Percentiles rank a stretch among this genome's conserved stretches.
Conservation (phyloP, 2,329 filamentous ascomycete genomes). For the Drechslera avenae region DNA sequence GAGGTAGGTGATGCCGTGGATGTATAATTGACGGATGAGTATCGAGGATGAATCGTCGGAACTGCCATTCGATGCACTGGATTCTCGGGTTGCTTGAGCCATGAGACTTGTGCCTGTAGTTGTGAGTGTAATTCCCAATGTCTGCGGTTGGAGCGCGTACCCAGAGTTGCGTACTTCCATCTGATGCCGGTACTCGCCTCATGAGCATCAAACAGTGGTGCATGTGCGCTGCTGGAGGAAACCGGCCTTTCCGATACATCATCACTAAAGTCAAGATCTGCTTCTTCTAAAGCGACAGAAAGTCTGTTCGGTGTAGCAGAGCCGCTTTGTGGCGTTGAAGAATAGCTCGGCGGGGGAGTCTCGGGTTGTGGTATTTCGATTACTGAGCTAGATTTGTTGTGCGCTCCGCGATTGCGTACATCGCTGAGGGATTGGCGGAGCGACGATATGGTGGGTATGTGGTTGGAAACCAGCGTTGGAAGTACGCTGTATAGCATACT, state of each 20-base stretch:
- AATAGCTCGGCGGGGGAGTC: conserved; percentile 49
- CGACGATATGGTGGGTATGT: conserved; percentile 58
- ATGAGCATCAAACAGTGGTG: conserved; percentile 30
- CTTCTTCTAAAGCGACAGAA: conserved; percentile 24
- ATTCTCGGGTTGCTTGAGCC: conserved; percentile 54
- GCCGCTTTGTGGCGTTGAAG: conserved; percentile 33
- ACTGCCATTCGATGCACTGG: conserved; percentile 39
- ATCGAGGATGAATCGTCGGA: conserved; percentile 43
- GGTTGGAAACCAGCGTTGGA: conserved; percentile 58
- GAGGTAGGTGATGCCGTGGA: conserved; percentile 67
- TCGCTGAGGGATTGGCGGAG: conserved; percentile 48
- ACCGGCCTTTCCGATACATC: conserved; percentile 31
- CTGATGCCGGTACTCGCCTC: conserved; percentile 50
- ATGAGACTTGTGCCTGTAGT: conserved; percentile 54
- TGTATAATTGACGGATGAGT: conserved; percentile 66
- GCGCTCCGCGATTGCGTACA: conserved; percentile 25
- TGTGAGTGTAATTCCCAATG: conserved; percentile 6
- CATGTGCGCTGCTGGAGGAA: conserved; percentile 26
- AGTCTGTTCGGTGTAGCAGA: conserved; percentile 25
- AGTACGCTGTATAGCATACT: conserved; percentile 61
- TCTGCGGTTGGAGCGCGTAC: conserved; percentile 31
- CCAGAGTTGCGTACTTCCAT: conserved; percentile 60
- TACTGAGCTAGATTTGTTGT: conserved; percentile 23
- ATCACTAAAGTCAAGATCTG: conserved; percentile 30
- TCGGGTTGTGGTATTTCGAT: conserved; percentile 28